Conservation (phyloP, 805 yeast genomes). For the Ogataea pini region DNA sequence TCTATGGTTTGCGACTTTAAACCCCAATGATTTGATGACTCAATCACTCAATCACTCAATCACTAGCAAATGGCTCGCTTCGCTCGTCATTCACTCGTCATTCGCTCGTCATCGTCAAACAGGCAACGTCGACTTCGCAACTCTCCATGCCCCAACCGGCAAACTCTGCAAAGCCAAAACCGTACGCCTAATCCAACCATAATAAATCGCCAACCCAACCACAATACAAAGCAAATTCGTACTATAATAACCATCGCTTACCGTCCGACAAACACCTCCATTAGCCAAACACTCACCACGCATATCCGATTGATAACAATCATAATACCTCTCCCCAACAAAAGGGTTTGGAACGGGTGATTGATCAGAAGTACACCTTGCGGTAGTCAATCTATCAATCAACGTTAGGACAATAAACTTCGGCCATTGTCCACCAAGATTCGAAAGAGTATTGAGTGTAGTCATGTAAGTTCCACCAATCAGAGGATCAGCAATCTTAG, state of each 20-base stretch:
- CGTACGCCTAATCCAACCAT: conserved; percentile 63
- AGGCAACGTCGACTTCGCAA: conserved; percentile 29
- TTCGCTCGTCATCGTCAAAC: too few relatives aligned
- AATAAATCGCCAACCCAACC: conserved; percentile 65
- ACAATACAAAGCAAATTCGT: conserved; percentile 72
- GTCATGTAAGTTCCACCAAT: conserved; percentile 99
- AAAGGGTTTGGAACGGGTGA: conserved; percentile 25
- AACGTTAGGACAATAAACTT: conserved; percentile 72
- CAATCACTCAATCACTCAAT: conserved; percentile 8
- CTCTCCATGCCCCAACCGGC: conserved; percentile 79
- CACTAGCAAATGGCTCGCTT: background rate
- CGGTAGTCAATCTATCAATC: conserved; percentile 75
- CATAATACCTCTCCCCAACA: conserved; percentile 27
- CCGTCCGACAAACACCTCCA: conserved; percentile 56
- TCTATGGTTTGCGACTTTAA: too few relatives aligned
- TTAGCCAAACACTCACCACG: conserved; percentile 51
- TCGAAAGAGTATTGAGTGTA: conserved; percentile 84
- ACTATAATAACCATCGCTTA: conserved; percentile 81
- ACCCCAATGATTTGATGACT: too few relatives aligned
- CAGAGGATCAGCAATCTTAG: conserved; percentile 90
- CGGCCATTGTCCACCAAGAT: conserved; percentile 98
- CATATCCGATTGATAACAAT: conserved; percentile 33
- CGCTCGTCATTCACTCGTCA: background rate
- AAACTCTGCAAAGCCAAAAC: conserved; percentile 66
- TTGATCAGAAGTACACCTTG: conserved; percentile 51